phyloP scores from a whole-genome alignment of 1,284 basidiomycete genomes.

The Cutaneotrichosporon sp. region DNA sequence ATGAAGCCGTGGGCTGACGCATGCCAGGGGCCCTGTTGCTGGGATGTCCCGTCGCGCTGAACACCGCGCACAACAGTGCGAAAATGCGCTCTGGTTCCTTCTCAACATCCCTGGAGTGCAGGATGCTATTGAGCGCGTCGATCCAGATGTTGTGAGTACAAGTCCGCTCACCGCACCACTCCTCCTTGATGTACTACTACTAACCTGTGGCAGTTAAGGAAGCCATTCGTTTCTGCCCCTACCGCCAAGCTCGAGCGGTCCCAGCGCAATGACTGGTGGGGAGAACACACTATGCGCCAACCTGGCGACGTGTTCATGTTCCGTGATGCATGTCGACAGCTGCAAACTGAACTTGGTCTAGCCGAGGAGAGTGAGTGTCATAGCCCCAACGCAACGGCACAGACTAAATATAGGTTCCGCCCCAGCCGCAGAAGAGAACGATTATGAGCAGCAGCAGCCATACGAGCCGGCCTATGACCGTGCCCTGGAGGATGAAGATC shows the following conservation, averaged over 20 bases:
- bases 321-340: not conserved
- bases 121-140: slow-evolving; percentile 3
- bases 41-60: slow-evolving; percentile 19
- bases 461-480: too few relatives aligned
- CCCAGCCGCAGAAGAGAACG: too few relatives aligned
- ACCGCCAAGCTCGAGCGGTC: slow-evolving; percentile 14
- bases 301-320: slow-evolving; percentile 9
- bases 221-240: slow-evolving; percentile 6
- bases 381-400: too few relatives aligned
- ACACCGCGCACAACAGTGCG: slow-evolving; percentile 19
- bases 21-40: slow-evolving; percentile 18
- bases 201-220: not conserved
- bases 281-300: slow-evolving; percentile 6
- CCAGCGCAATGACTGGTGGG: slow-evolving; percentile 17
- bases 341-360: not conserved
- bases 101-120: slow-evolving; percentile 17
- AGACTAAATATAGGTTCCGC: too few relatives aligned
- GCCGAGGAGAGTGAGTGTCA: not conserved
- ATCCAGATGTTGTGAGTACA: slow-evolving; percentile 1
- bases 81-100: slow-evolving; percentile 20
- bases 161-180: not conserved
- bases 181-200: not conserved
- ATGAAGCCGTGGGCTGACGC: too few relatives aligned
- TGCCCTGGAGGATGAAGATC: too few relatives aligned
- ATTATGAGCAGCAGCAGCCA: too few relatives aligned